These are phyloP conservation scores for Penicillium sp. DNA, from an alignment of 2,329 filamentous ascomycete species.

Conservation along the genomic window DNA sequence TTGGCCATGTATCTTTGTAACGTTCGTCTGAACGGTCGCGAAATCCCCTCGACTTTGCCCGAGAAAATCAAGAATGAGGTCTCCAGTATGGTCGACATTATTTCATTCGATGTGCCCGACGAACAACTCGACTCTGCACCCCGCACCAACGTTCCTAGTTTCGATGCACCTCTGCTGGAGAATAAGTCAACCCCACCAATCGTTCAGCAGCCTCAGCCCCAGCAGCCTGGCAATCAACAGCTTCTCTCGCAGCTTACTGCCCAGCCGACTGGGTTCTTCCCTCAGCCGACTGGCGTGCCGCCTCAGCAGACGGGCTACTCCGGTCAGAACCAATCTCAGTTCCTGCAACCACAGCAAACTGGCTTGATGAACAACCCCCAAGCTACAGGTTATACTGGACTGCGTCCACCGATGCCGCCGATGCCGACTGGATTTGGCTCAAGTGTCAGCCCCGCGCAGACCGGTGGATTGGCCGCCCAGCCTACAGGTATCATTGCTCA, in stretches of 20 bases:
- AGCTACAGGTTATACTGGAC: constrained; percentile 72
- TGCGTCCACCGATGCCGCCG: constrained; percentile 69
- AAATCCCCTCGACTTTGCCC: constrained; percentile 66
- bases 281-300: constrained; percentile 64
- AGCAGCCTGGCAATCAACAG: constrained; percentile 64
- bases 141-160: constrained; percentile 63
- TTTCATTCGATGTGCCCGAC: constrained; percentile 86
- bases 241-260: constrained; percentile 53
- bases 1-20: constrained; percentile 99
- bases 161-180: constrained; percentile 52
- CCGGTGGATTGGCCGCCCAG: constrained; percentile 76
- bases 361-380: constrained; percentile 68
- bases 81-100: constrained; percentile 99
- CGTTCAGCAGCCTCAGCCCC: constrained; percentile 60
- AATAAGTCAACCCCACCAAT: constrained; percentile 46
- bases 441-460: constrained; percentile 54
- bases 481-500: constrained; percentile 88
- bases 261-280: constrained; percentile 46
- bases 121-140: constrained; percentile 52
- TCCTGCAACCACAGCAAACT: constrained; percentile 62
- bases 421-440: constrained; percentile 72
- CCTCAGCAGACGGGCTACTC: constrained; percentile 47
- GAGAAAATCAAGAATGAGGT: constrained; percentile 93
- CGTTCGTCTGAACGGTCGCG: constrained; percentile 79
- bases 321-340: constrained; percentile 44